These are phyloP conservation scores for Didymella pomorum DNA, from an alignment of 2,329 filamentous ascomycete species.

Conservation along the genomic window DNA sequence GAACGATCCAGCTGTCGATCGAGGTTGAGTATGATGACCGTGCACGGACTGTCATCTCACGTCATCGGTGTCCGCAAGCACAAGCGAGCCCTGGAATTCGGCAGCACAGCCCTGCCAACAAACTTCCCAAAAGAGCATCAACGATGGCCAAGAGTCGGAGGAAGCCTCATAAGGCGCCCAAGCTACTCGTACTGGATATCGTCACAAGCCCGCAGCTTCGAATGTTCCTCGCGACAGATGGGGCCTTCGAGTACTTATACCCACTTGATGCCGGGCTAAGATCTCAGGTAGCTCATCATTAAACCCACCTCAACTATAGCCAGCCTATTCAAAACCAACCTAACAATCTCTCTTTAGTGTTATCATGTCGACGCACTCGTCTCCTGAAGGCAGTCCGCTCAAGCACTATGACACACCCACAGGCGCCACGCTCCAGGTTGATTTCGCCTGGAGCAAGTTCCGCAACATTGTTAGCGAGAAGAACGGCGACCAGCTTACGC, in stretches of 20 bases:
- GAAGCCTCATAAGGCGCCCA: constrained; percentile 12
- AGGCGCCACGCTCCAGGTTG: constrained; percentile 28
- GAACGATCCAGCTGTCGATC: background rate
- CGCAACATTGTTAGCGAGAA: constrained; percentile 27
- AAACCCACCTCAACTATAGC: background rate
- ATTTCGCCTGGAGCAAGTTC: constrained; percentile 34
- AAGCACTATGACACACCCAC: constrained; percentile 5
- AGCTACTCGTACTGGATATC: background rate
- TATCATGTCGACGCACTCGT: constrained; percentile 10
- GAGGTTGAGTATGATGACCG: background rate
- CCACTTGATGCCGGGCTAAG: background rate
- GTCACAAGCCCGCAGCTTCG: background rate
- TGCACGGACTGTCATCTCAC: constrained; percentile 4
- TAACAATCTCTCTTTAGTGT: background rate
- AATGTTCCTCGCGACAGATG: background rate
- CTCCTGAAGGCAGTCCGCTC: background rate
- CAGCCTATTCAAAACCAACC: background rate
- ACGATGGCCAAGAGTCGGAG: constrained; percentile 9
- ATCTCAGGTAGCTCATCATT: background rate
- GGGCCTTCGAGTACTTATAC: constrained; percentile 14
- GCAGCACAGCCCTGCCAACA: constrained; percentile 3
- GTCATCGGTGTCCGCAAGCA: constrained; percentile 3
- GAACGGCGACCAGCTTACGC: constrained; percentile 16
- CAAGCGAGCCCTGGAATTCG: background rate
- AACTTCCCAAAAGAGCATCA: constrained; percentile 11